Base-by-base conservation (phyloP, 495 filamentous ascomycete species). In the Hamigera avellanea region DNA sequence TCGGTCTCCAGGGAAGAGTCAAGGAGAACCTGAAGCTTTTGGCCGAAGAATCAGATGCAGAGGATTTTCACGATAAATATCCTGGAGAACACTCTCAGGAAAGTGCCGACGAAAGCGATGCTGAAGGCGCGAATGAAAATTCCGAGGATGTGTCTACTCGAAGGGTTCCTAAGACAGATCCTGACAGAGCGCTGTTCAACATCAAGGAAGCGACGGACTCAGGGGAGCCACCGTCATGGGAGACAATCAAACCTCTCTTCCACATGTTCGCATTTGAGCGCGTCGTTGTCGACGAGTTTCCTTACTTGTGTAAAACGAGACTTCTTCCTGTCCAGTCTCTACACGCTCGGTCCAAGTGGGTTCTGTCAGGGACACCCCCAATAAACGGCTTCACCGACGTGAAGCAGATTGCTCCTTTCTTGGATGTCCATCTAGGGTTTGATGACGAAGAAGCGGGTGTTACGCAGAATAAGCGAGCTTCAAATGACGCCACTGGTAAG, bases 261-360 rank as follows among this genome's bases (percentile, higher is more conserved):
- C 76, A 83, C 36, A 65, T 66, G 36, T 83, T 77, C 53, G 56
- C 54, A 8, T 86, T 72, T 44, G 64, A 72, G 35, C 71, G 81
- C 0, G 43, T 83, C 10, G 63, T 86, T 3, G 66, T 82, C 30
- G 81, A 86, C 46, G 81, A 86, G 36, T 84, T 73, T 50, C 73
- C 76, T 1, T 80, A 81, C 44, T 50, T 65, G 25, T 56, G 66
- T 10, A 44, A 57, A 14, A 43, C 59, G 5, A 46, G 53, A 26
- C 50, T 53, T 17, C 33, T 44, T 0, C 38, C 55, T 4, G 36
- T 74, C 3, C 38, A 51, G 1, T 43, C 47, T 1, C 36, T 76
- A 1, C 40, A 63, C 5, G 66, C 73, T 17, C 56, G 61, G 31
- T 69, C 70, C 8, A 73, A 70, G 37, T 86, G 81, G 81, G 59